phyloP scores from a whole-genome alignment of 306 rosid species.

The Abrus precatorius region DNA sequence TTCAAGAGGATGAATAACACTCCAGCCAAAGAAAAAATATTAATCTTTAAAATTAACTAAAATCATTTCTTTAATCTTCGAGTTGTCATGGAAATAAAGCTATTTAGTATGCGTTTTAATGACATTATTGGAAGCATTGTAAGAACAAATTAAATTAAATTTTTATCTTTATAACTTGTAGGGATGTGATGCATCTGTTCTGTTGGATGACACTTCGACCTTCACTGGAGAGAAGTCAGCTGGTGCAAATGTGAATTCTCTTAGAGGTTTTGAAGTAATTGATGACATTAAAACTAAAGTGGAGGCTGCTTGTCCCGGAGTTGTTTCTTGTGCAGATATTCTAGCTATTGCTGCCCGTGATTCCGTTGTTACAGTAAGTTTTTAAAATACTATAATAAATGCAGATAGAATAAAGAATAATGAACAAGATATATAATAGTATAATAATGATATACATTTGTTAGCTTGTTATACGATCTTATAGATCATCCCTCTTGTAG shows the following conservation, averaged over 20 bases:
- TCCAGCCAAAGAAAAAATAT: too few species aligned
- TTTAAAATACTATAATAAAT: background rate
- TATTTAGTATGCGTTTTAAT: background rate
- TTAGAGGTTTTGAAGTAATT: slow-evolving; percentile 69
- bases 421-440: background rate
- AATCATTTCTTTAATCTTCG: background rate
- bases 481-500: background rate
- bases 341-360: slow-evolving; percentile 68
- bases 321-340: slow-evolving; percentile 77
- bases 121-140: background rate
- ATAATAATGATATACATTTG: background rate
- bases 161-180: slow-evolving; percentile 21
- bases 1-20: too few species aligned
- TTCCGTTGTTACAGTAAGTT: slow-evolving; percentile 62
- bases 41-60: too few species aligned
- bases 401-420: background rate
- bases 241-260: slow-evolving; percentile 56
- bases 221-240: slow-evolving; percentile 71
- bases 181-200: slow-evolving; percentile 75
- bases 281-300: slow-evolving; percentile 61
- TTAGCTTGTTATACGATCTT: background rate
- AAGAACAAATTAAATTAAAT: background rate
- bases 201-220: slow-evolving; percentile 63
- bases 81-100: background rate
- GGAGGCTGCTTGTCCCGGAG: slow-evolving; percentile 62